A percentile compares a stretch with the other conserved stretches of the same genome.
Conservation (phyloP, 768 basidiomycete species). For the Tephrocybe sp. region DNA sequence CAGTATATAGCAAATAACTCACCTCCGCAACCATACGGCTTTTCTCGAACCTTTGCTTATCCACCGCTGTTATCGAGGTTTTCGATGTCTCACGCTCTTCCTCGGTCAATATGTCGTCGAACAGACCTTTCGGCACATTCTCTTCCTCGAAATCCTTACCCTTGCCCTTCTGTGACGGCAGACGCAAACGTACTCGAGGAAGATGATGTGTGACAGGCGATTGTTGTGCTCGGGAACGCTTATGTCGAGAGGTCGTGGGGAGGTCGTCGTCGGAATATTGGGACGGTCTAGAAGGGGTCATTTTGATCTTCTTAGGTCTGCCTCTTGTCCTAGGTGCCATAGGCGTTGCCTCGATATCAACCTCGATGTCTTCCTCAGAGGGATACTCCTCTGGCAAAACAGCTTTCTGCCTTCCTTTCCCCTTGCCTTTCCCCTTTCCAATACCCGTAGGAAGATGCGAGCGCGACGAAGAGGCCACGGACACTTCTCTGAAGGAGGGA, state of each 20-base stretch:
- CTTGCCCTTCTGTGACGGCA: constrained; percentile 59
- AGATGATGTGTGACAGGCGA: constrained; percentile 30
- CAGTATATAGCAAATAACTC: constrained; percentile 20
- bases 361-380: constrained; percentile 30
- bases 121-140: constrained; percentile 57
- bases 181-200: constrained; percentile 45
- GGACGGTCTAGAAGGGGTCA: constrained; percentile 13
- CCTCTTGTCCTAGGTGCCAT: constrained; percentile 14
- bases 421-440: constrained; percentile 23
- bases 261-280: constrained; percentile 25
- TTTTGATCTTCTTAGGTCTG: constrained; percentile 27
- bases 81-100: constrained; percentile 73
- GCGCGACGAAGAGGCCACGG: constrained; percentile 44
- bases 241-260: constrained; percentile 29
- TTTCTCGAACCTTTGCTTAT: constrained; percentile 73
- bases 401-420: constrained; percentile 32
- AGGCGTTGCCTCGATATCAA: constrained; percentile 23
- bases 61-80: constrained; percentile 58
- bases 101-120: constrained; percentile 76
- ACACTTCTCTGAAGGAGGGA: constrained; percentile 29
- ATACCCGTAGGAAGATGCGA: constrained; percentile 15
- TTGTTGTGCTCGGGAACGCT: constrained; percentile 43
- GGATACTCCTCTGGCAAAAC: constrained; percentile 36
- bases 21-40: constrained; percentile 79
- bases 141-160: constrained; percentile 72